Evolutionary conservation across 371 early-diverging fungal genomes (phyloP), one percentile per base, ranked within the genome.

Genomic region (Mortierella sp.): DNA sequence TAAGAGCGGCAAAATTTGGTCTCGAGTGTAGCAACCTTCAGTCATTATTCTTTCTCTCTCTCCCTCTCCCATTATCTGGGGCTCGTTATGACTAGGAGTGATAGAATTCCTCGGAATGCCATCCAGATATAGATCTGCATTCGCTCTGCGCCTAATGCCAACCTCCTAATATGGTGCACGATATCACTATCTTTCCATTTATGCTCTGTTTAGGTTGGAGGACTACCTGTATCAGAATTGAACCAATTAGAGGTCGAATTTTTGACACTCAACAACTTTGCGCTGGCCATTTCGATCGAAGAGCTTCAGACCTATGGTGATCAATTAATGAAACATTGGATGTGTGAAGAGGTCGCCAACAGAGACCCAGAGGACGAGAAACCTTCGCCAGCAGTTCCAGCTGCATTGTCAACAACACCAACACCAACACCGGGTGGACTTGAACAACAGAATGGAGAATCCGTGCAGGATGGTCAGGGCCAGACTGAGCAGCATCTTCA

Each of bases 221-320:
- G 98, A 6, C 83, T 98, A 13, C 91, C 96, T 6, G 89, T 95
- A 7, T 83, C 87, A 22, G 98, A 98, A 83, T 85, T 98, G 47
- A 98, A 98, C 84, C 85, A 87, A 45, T 83, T 97, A 43, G 97
- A 97, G 79, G 79, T 96, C 15, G 93, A 96, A 72, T 95, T 96
- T 68, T 83, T 96, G 29, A 85, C 86, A 17, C 76, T 94, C 31
- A 87, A 90, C 65, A 88, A 94, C 68, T 97, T 96, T 88, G 86
- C 91, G 28, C 83, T 97, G 17, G 88, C 91, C 64, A 91, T 93
- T 40, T 83, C 88, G 32, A 85, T 90, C 22, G 91, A 91, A 19
- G 91, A 93, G 66, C 83, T 97, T 26, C 96, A 97, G 83, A 85
- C 90, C 56, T 94, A 95, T 45, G 94, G 93, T 9, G 86, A 92